These are phyloP conservation scores for Erodium texanum DNA, from an alignment of 441 rosid genomes.

Conservation along the genomic window DNA sequence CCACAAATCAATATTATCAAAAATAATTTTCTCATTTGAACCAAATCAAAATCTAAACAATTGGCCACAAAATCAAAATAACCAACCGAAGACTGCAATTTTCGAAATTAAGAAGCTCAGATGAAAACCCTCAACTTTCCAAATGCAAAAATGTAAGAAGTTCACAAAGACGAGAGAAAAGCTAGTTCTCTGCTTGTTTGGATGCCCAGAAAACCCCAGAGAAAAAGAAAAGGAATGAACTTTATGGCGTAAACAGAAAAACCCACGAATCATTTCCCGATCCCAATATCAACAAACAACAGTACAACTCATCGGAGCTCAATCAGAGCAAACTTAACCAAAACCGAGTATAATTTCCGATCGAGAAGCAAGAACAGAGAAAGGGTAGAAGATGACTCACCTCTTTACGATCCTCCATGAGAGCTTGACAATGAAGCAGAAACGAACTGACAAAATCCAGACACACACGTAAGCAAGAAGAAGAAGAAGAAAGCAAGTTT, in stretches of 20 bases:
- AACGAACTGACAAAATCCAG: background rate
- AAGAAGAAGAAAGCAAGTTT: background rate
- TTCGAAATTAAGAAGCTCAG: background rate
- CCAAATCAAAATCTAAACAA: background rate
- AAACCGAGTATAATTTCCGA: background rate
- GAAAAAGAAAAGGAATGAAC: background rate
- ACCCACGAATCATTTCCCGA: background rate
- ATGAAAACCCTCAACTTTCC: background rate
- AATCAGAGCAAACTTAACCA: background rate
- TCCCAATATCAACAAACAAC: background rate
- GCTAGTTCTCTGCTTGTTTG: background rate
- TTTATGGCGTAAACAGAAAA: background rate
- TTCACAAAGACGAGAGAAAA: background rate
- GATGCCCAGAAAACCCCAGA: background rate
- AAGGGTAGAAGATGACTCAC: background rate
- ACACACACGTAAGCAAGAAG: background rate
- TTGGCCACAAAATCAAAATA: background rate
- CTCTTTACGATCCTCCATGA: slow-evolving; percentile 1
- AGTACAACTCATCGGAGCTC: background rate
- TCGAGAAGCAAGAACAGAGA: background rate
- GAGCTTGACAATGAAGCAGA: background rate
- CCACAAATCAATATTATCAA: background rate
- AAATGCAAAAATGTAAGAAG: background rate
- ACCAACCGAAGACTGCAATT: background rate
- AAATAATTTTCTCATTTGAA: background rate